These are phyloP conservation scores for Penstemon eatonii DNA, from an alignment of 257 asterid species.

Conservation along the genomic window DNA sequence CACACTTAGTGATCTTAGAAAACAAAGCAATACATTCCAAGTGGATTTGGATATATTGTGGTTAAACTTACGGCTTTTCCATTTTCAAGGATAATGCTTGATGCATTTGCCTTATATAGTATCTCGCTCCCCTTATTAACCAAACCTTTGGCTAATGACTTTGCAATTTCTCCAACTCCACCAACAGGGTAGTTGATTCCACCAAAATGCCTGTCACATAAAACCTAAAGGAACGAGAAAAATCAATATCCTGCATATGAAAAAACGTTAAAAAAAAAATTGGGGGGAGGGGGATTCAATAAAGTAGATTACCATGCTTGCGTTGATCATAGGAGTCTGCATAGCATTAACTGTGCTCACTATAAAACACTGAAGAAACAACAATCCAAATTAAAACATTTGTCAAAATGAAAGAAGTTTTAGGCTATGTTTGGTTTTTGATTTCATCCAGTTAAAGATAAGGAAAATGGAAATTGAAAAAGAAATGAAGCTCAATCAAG, in stretches of 20 bases:
- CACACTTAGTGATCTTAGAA: conserved; percentile 20
- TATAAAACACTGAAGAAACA: conserved; percentile 79
- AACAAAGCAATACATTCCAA: conserved; percentile 7
- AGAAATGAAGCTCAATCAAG: no score
- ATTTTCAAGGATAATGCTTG: conserved; percentile 60
- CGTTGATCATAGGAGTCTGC: conserved; percentile 97
- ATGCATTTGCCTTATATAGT: conserved; percentile 80
- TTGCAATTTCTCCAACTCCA: conserved; percentile 94
- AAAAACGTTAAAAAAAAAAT: conserved; percentile 2
- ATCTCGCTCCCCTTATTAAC: conserved; percentile 71
- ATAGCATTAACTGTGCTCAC: conserved; percentile 92
- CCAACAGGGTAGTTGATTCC: conserved; percentile 99
- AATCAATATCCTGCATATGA: conserved; percentile 12
- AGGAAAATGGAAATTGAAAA: no score
- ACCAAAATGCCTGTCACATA: conserved; percentile 98
- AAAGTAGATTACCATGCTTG: conserved; percentile 79
- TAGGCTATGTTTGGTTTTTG: background rate
- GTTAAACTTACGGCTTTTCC: conserved; percentile 79
- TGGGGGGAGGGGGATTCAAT: conserved; percentile 10
- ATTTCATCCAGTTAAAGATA: no score
- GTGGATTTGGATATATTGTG: conserved; percentile 13
- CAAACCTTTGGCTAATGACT: conserved; percentile 85
- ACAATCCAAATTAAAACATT: conserved; percentile 17
- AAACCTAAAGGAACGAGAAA: conserved; percentile 53
- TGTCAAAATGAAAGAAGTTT: conserved; percentile 6